Percentiles rank a stretch among this genome's conserved stretches.
Evolutionary conservation across 2,329 filamentous ascomycete genomes (phyloP).

Genomic region (Domatiomyces globalis): DNA sequence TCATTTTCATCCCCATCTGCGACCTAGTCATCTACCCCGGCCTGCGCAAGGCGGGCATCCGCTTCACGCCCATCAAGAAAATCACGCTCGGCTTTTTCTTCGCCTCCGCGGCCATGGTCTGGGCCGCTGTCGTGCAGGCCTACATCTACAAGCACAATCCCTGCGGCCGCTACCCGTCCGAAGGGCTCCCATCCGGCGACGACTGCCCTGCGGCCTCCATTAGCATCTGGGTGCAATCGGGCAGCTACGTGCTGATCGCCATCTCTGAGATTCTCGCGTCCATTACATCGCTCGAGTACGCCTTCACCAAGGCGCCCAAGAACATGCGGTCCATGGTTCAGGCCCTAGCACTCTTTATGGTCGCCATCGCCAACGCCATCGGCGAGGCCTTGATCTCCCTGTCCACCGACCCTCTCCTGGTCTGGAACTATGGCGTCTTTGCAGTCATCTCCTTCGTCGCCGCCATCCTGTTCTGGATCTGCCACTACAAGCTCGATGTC

Average conservation of each 20-base stretch:
- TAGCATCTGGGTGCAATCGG: conserved; percentile 30
- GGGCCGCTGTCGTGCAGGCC: conserved; percentile 42
- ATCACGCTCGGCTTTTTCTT: conserved; percentile 43
- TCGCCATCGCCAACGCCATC: conserved; percentile 53
- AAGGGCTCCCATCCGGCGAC: conserved; percentile 25
- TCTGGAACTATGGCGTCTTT: conserved; percentile 57
- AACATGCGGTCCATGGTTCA: conserved; percentile 66
- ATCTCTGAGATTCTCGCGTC: conserved; percentile 46
- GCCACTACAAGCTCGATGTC: conserved; percentile 48
- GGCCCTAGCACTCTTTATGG: conserved; percentile 56
- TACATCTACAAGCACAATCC: conserved; percentile 42
- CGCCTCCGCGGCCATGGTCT: conserved; percentile 38
- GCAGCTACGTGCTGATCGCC: conserved; percentile 39
- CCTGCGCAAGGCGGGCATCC: conserved; percentile 37
- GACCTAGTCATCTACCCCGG: conserved; percentile 40
- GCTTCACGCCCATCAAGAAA: conserved; percentile 42
- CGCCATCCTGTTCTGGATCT: conserved; percentile 53
- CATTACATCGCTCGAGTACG: conserved; percentile 56
- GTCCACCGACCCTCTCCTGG: conserved; percentile 48
- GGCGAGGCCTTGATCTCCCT: conserved; percentile 54
- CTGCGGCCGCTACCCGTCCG: conserved; percentile 35
- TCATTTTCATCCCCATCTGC: conserved; percentile 30
- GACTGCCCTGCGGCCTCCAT: conserved; percentile 3
- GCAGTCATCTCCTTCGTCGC: conserved; percentile 50
- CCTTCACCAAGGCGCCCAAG: conserved; percentile 56